Conservation (phyloP, 2,329 filamentous ascomycete species). For the Tolypocladium ophioglossoides region DNA sequence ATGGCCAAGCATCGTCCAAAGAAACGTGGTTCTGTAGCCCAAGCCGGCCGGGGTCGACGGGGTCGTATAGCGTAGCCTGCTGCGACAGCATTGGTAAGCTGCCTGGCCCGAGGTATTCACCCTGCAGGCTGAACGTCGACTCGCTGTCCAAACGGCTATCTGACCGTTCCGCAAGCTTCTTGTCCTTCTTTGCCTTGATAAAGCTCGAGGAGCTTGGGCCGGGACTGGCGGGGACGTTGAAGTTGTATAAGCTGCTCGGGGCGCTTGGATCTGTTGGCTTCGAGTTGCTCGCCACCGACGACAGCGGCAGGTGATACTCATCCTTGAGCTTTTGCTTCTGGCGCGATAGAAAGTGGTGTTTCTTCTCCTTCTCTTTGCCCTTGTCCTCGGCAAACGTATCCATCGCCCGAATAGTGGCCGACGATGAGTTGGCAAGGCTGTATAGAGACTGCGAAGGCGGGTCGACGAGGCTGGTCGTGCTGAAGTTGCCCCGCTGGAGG, state of each 20-base stretch:
- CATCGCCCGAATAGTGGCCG: slow-evolving; percentile 60
- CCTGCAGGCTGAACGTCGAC: slow-evolving; percentile 27
- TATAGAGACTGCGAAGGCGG: slow-evolving; percentile 55
- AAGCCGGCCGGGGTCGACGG: slow-evolving; percentile 43
- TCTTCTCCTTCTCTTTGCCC: slow-evolving; percentile 53
- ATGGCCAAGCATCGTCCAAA: slow-evolving; percentile 72
- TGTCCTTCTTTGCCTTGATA: slow-evolving; percentile 77
- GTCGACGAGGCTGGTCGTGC: slow-evolving; percentile 62
- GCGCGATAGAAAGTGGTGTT: slow-evolving; percentile 68
- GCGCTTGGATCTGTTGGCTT: slow-evolving; percentile 64
- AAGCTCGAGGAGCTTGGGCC: slow-evolving; percentile 57
- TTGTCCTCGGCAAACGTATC: slow-evolving; percentile 40
- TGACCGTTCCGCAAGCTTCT: slow-evolving; percentile 62
- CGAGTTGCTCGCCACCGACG: slow-evolving; percentile 68
- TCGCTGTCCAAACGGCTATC: slow-evolving; percentile 42
- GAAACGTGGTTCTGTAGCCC: slow-evolving; percentile 58
- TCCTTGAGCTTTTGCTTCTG: slow-evolving; percentile 73
- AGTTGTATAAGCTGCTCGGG: slow-evolving; percentile 68
- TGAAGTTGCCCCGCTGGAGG: slow-evolving; percentile 55
- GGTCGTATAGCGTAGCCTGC: slow-evolving; percentile 38
- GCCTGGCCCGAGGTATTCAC: slow-evolving; percentile 43
- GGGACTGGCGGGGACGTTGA: slow-evolving; percentile 63
- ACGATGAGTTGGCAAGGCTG: slow-evolving; percentile 63
- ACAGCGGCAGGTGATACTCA: slow-evolving; percentile 61
- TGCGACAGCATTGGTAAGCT: slow-evolving; percentile 36